Conservation (phyloP, 257 asterid species). For the Capsicum rhomboideum region DNA sequence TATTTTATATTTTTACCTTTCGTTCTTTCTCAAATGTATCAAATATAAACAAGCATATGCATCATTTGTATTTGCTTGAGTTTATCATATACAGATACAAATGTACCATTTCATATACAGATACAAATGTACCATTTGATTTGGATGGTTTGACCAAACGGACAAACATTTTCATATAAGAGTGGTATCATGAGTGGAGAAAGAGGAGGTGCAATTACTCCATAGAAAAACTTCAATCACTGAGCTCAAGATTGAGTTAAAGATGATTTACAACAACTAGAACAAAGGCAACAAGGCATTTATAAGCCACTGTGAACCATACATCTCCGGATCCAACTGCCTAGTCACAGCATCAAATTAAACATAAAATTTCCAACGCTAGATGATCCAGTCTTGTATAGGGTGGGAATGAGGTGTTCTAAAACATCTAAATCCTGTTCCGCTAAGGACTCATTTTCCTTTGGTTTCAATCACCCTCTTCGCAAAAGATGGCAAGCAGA, state of each 20-base stretch:
- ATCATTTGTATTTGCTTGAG: too few species aligned
- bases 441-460: conserved; percentile 19
- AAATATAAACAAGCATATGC: too few species aligned
- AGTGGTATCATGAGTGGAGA: background rate
- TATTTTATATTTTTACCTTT: too few species aligned
- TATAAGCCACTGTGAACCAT: background rate
- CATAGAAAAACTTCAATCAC: background rate
- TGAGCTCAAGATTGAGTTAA: background rate
- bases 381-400: background rate
- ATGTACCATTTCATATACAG: too few species aligned
- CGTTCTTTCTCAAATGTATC: too few species aligned
- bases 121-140: too few species aligned
- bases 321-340: background rate
- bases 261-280: background rate
- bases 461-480: conserved; percentile 60
- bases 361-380: background rate
- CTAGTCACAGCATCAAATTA: background rate
- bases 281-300: background rate
- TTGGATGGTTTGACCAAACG: background rate
- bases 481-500: conserved; percentile 88
- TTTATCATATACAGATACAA: too few species aligned
- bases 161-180: background rate
- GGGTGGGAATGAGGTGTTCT: background rate
- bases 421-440: background rate
- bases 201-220: background rate